Conservation (phyloP, 176 grass and related monocot species). For the barley (Hordeum vulgare) region DNA sequence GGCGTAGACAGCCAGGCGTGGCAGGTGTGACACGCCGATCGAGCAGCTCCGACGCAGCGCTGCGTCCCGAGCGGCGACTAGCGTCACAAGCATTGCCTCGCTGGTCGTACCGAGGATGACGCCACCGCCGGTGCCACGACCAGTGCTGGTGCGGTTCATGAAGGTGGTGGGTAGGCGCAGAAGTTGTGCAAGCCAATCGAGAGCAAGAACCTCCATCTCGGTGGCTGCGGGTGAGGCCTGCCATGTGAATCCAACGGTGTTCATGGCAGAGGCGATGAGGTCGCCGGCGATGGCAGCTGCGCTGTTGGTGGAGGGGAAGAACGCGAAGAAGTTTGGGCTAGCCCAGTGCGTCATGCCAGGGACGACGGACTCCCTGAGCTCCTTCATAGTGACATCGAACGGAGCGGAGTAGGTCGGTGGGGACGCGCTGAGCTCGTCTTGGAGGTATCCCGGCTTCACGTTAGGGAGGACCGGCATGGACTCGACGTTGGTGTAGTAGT, state of each 20-base stretch:
- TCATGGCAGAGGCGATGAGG: background rate
- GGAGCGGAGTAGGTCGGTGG: background rate
- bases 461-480: background rate
- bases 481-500: background rate
- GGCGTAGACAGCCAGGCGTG: background rate
- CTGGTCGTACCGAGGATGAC: background rate
- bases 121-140: background rate
- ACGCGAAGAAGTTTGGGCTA: background rate
- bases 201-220: background rate
- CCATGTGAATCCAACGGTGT: background rate
- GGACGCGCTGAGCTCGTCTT: background rate
- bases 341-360: constrained; percentile 1
- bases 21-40: background rate
- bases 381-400: background rate
- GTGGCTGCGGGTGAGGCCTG: background rate
- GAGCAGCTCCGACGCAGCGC: background rate
- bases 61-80: background rate
- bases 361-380: background rate
- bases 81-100: background rate
- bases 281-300: background rate
- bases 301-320: background rate
- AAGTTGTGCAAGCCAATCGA: background rate
- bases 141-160: background rate
- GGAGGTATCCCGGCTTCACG: background rate
- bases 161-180: background rate